Percentiles rank a stretch among this genome's conserved stretches.
phyloP scores from a whole-genome alignment of 306 rosid species.

The Cercis canadensis region DNA sequence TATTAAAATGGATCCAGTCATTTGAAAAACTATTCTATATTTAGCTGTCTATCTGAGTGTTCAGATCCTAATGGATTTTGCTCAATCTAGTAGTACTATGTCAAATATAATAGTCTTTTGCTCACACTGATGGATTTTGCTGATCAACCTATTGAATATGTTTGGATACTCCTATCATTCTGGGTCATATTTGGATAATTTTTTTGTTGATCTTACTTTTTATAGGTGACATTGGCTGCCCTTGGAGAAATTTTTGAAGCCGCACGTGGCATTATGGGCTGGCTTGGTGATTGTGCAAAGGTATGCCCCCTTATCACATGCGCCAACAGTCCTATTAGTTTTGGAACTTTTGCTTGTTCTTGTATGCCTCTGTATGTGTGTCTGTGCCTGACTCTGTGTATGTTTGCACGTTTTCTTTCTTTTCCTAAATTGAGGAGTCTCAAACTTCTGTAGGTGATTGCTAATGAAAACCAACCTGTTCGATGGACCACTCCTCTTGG shows the following conservation, averaged over 20 bases:
- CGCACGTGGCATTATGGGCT: slow-evolving; percentile 82
- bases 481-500: slow-evolving; percentile 92
- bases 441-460: slow-evolving; percentile 64
- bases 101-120: neutral
- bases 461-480: slow-evolving; percentile 83
- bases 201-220: slow-evolving; percentile 21
- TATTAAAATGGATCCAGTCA: slow-evolving; percentile 10
- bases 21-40: neutral
- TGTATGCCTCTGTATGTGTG: slow-evolving; percentile 5
- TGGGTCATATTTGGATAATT: slow-evolving; percentile 20
- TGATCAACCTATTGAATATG: neutral
- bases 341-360: slow-evolving; percentile 9
- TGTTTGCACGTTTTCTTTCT: neutral
- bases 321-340: slow-evolving; percentile 26
- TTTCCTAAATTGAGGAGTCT: slow-evolving; percentile 17
- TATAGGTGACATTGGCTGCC: slow-evolving; percentile 86
- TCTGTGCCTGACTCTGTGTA: neutral
- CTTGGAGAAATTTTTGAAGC: slow-evolving; percentile 92
- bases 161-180: neutral
- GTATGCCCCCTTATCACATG: slow-evolving; percentile 42
- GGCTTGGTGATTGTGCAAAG: slow-evolving; percentile 96
- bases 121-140: neutral
- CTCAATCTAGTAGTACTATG: no score
- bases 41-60: slow-evolving; percentile 2
- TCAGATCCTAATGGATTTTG: slow-evolving; percentile 10